phyloP scores from a whole-genome alignment of 495 filamentous ascomycete genomes.

The Massariosphaeria phaeospora region DNA sequence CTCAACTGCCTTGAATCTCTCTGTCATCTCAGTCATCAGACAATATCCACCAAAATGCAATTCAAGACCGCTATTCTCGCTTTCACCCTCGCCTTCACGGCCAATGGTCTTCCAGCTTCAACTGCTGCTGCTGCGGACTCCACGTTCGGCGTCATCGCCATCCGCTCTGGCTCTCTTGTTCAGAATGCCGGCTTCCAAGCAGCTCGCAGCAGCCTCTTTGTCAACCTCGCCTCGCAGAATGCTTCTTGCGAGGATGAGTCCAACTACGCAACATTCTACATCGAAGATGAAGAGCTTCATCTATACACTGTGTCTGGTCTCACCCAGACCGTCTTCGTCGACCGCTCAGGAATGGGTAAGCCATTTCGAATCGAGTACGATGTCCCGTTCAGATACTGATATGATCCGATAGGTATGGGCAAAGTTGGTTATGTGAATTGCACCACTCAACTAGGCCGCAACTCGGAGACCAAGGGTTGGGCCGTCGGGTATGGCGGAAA shows the following conservation, averaged over 20 bases:
- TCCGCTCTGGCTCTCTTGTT: conserved; percentile 46
- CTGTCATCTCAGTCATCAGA: background rate
- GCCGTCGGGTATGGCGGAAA: conserved; percentile 39
- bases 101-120: background rate
- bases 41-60: conserved; percentile 11
- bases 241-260: conserved; percentile 46
- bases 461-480: conserved; percentile 47
- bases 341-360: conserved; percentile 51
- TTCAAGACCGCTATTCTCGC: conserved; percentile 4
- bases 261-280: conserved; percentile 47
- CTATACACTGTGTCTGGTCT: conserved; percentile 43
- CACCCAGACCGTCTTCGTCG: conserved; percentile 49
- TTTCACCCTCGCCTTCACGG: background rate
- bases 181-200: conserved; percentile 46
- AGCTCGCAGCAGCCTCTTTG: conserved; percentile 44
- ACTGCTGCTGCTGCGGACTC: background rate
- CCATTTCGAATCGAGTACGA: background rate
- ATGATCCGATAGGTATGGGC: conserved; percentile 34
- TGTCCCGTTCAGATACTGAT: background rate
- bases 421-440: conserved; percentile 49
- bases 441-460: conserved; percentile 38
- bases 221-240: conserved; percentile 42
- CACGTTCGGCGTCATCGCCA: conserved; percentile 46
- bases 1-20: no score
- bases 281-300: conserved; percentile 46